Conservation (phyloP, 139 green algal species). For the Parachlorella kessleri region DNA sequence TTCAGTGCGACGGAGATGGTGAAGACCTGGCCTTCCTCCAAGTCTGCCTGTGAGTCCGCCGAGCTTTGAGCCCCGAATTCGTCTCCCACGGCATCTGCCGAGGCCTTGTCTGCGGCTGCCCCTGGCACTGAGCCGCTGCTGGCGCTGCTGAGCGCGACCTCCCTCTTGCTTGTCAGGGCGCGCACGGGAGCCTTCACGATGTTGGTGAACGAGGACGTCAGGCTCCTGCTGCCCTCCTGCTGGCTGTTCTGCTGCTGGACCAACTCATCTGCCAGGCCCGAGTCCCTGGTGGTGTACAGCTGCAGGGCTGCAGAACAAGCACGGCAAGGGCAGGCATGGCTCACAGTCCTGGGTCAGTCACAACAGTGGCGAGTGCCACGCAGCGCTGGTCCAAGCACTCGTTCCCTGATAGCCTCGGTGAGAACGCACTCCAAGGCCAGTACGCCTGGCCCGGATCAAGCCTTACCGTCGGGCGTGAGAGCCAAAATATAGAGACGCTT, state of each 20-base stretch:
- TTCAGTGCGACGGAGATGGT: background rate
- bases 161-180: background rate
- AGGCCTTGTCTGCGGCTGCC: no score
- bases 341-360: background rate
- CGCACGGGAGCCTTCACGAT: background rate
- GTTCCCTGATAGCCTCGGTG: no score
- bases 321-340: background rate
- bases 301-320: background rate
- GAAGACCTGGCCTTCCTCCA: background rate
- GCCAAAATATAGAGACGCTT: background rate
- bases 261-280: background rate
- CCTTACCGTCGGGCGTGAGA: background rate
- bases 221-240: no score
- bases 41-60: background rate
- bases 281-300: background rate
- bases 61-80: background rate
- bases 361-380: background rate
- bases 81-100: no score
- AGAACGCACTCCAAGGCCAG: background rate
- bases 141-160: background rate
- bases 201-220: background rate
- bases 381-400: no score
- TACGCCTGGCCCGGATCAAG: background rate
- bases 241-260: background rate
- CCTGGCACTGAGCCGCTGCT: no score